A percentile compares a stretch with the other conserved stretches of the same genome.
Conservation (phyloP, 2,329 filamentous ascomycete species). For the Fusarium goolgardi region DNA sequence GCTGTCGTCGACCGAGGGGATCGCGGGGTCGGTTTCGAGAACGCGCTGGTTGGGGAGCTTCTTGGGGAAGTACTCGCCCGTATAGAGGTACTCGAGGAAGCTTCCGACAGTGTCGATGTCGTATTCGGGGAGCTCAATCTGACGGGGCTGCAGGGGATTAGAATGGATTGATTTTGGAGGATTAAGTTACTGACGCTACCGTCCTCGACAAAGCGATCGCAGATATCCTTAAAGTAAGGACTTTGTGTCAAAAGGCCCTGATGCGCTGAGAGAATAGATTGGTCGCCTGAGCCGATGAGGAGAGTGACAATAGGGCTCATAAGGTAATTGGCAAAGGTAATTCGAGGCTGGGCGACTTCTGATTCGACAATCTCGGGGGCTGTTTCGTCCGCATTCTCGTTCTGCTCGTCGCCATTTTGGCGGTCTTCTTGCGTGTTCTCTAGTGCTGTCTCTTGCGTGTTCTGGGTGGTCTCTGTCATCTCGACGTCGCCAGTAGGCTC, state of each 20-base stretch:
- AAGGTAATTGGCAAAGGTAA: constrained; percentile 69
- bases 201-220: constrained; percentile 70
- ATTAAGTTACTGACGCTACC: constrained; percentile 64
- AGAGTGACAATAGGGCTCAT: constrained; percentile 76
- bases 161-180: neutral
- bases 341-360: constrained; percentile 52
- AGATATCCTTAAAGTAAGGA: constrained; percentile 76
- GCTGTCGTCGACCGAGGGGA: constrained; percentile 77
- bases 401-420: constrained; percentile 51
- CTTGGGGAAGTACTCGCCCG: constrained; percentile 75
- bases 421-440: constrained; percentile 52
- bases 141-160: constrained; percentile 62
- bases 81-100: constrained; percentile 58
- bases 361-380: constrained; percentile 56
- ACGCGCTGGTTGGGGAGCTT: constrained; percentile 71
- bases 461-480: constrained; percentile 51
- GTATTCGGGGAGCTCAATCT: constrained; percentile 70
- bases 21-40: constrained; percentile 75
- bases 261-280: constrained; percentile 79
- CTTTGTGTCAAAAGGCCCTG: constrained; percentile 80
- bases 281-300: constrained; percentile 70
- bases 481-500: constrained; percentile 54
- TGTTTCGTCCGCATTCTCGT: constrained; percentile 48
- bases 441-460: constrained; percentile 13
- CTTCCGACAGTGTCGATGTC: constrained; percentile 53